Conservation (phyloP, 2,329 filamentous ascomycete genomes). For the Helminthosporium solani region DNA sequence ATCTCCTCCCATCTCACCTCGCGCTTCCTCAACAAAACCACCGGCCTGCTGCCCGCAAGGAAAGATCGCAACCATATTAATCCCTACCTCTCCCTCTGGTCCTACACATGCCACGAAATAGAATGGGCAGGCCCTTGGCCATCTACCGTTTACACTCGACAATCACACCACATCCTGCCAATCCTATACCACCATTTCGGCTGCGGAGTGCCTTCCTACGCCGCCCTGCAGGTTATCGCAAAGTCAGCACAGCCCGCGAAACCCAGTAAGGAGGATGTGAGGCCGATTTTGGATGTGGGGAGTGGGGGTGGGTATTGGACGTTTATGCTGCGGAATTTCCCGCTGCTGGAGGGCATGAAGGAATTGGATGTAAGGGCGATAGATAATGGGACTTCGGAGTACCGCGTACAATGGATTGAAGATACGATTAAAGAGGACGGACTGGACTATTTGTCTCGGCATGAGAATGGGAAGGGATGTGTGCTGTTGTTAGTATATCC, state of each 20-base stretch:
- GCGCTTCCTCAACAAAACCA: slow-evolving; percentile 48
- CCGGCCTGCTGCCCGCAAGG: slow-evolving; percentile 32
- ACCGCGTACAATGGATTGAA: slow-evolving; percentile 67
- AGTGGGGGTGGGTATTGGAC: slow-evolving; percentile 76
- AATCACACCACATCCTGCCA: slow-evolving; percentile 68
- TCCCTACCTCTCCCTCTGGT: slow-evolving; percentile 68
- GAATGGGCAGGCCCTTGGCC: slow-evolving; percentile 65
- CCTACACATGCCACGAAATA: slow-evolving; percentile 63
- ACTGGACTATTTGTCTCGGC: slow-evolving; percentile 54
- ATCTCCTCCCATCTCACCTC: slow-evolving; percentile 60
- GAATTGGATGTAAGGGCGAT: slow-evolving; percentile 61
- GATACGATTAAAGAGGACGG: slow-evolving; percentile 67
- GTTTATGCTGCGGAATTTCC: slow-evolving; percentile 69
- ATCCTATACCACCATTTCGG: slow-evolving; percentile 79
- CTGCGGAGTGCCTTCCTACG: slow-evolving; percentile 68
- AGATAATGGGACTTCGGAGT: slow-evolving; percentile 67
- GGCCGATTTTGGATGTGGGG: slow-evolving; percentile 64
- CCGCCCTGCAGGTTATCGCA: slow-evolving; percentile 62
- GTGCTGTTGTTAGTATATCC: slow-evolving; percentile 73
- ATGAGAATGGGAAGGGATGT: slow-evolving; percentile 52
- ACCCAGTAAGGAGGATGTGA: slow-evolving; percentile 39
- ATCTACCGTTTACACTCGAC: slow-evolving; percentile 53
- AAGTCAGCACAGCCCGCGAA: slow-evolving; percentile 47
- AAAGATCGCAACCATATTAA: slow-evolving; percentile 56
- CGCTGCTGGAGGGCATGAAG: slow-evolving; percentile 55